A percentile compares a stretch with the other conserved stretches of the same genome.
These are phyloP conservation scores for Lepidium africanum DNA, from an alignment of 345 rosid genomes.

Conservation along the genomic window DNA sequence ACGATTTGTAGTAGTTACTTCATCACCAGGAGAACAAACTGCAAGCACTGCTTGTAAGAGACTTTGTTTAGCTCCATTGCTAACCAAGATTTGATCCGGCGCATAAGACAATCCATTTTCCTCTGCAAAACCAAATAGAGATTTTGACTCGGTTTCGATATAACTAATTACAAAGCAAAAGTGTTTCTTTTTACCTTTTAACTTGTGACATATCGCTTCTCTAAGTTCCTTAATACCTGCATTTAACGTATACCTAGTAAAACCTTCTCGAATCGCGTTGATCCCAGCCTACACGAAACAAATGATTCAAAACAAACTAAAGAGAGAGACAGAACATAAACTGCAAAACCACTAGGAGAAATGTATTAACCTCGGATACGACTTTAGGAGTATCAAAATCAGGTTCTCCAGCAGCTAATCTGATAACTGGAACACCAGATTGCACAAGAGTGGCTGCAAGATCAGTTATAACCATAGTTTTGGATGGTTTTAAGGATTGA, in stretches of 20 bases:
- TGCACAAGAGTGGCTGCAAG: conserved; percentile 86
- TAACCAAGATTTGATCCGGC: conserved; percentile 80
- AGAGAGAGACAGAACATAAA: neutral
- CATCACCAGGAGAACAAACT: conserved; percentile 94
- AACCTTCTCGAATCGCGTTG: conserved; percentile 85
- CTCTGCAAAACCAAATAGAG: conserved; percentile 31
- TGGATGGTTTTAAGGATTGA: conserved; percentile 77
- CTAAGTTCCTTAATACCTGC: conserved; percentile 83
- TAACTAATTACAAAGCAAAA: neutral
- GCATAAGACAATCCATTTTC: conserved; percentile 80
- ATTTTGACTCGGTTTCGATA: neutral
- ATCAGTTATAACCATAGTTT: conserved; percentile 88
- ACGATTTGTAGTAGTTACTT: conserved; percentile 35
- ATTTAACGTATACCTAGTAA: conserved; percentile 83
- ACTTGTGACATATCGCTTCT: conserved; percentile 74
- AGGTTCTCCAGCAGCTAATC: conserved; percentile 97
- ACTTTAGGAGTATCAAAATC: conserved; percentile 84
- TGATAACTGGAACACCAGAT: conserved; percentile 82
- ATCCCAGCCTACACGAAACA: conserved; percentile 59
- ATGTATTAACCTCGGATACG: conserved; percentile 55
- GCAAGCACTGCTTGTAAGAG: conserved; percentile 76
- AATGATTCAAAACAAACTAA: neutral
- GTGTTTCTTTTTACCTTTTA: conserved; percentile 48
- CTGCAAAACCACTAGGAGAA: neutral
- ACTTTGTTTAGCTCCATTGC: conserved; percentile 96